Evolutionary conservation across 768 basidiomycete species (phyloP).

Genomic region (Auricularia sp.): DNA sequence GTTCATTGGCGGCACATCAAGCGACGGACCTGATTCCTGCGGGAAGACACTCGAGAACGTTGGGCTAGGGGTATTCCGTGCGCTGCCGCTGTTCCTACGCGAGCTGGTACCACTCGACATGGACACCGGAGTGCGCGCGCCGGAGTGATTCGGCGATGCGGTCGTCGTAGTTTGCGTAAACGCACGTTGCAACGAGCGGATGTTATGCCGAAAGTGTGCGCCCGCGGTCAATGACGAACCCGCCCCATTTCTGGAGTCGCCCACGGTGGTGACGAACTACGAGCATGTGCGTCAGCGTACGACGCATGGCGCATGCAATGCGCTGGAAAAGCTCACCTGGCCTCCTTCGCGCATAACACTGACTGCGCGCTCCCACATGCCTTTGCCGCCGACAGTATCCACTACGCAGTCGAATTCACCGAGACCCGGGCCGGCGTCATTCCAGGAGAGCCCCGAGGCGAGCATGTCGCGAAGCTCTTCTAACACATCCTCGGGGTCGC

Average conservation of each 20-base stretch:
- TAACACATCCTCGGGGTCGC: slow-evolving; percentile 9
- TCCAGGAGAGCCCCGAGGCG: not conserved
- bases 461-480: slow-evolving; percentile 2
- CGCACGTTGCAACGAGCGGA: slow-evolving; percentile 43
- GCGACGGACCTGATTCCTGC: not conserved
- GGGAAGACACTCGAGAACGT: not conserved
- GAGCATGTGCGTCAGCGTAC: not conserved
- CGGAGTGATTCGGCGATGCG: not conserved
- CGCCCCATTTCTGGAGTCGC: slow-evolving; percentile 33
- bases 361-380: slow-evolving; percentile 67
- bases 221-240: not conserved
- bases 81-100: not conserved
- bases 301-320: not conserved
- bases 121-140: not conserved
- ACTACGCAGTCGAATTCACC: slow-evolving; percentile 64
- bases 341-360: slow-evolving; percentile 39
- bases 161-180: slow-evolving; percentile 7
- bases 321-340: slow-evolving; percentile 17
- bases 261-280: slow-evolving; percentile 76
- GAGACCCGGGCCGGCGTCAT: not conserved
- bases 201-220: slow-evolving; percentile 7
- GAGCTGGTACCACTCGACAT: not conserved
- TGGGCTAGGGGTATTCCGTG: not conserved
- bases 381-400: slow-evolving; percentile 74
- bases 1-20: not conserved